Percentiles rank a stretch among this genome's conserved stretches.
These are phyloP conservation scores for Mortierella antarctica DNA, from an alignment of 192 early-diverging fungal genomes.

Conservation along the genomic window DNA sequence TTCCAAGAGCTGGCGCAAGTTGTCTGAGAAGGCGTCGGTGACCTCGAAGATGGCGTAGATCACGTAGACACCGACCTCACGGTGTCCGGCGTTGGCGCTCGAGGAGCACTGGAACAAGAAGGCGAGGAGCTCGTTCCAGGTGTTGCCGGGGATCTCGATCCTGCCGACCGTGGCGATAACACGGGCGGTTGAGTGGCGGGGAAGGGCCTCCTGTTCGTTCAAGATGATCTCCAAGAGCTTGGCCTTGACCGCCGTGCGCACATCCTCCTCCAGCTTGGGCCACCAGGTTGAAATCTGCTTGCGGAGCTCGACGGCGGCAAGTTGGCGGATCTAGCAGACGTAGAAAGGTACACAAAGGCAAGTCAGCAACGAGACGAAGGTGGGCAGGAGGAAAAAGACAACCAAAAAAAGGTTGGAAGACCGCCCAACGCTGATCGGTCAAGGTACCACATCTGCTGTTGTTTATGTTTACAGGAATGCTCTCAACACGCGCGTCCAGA, in stretches of 20 bases:
- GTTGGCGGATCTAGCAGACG: conserved; percentile 71
- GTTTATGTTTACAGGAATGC: too few relatives aligned
- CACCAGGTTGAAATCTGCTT: conserved; percentile 85
- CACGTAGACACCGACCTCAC: conserved; percentile 89
- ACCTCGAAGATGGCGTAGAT: conserved; percentile 90
- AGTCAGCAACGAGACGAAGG: too few relatives aligned
- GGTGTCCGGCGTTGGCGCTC: conserved; percentile 76
- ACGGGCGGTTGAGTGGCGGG: conserved; percentile 83
- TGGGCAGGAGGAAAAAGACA: too few relatives aligned
- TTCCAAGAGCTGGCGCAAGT: conserved; percentile 75
- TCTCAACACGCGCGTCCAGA: too few relatives aligned
- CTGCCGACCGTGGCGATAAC: conserved; percentile 92
- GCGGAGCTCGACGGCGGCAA: conserved; percentile 90
- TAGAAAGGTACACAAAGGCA: background rate
- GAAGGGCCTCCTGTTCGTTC: conserved; percentile 75
- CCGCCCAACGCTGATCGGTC: too few relatives aligned
- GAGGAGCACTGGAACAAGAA: conserved; percentile 86
- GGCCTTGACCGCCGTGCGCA: conserved; percentile 70
- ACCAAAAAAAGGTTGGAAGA: too few relatives aligned
- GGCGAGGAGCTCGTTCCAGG: conserved; percentile 82
- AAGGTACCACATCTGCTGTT: too few relatives aligned
- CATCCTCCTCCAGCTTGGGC: conserved; percentile 68
- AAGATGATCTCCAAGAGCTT: conserved; percentile 78
- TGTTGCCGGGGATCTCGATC: conserved; percentile 79
- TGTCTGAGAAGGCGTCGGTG: conserved; percentile 72